Base-by-base conservation (phyloP, 73 alveolate genomes). In the Paramecium tetraurelia region DNA sequence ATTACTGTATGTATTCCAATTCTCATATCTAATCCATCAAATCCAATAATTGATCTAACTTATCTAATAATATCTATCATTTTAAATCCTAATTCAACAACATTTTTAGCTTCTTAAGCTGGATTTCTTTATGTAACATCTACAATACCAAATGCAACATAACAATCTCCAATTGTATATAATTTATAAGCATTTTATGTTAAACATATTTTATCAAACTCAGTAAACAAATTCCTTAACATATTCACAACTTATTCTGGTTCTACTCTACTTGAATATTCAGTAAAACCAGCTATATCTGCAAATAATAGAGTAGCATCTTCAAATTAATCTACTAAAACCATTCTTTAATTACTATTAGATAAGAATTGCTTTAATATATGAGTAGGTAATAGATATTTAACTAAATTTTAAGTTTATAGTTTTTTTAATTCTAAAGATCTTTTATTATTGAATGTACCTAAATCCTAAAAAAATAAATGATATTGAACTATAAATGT, bases 161-260 rank as follows among this genome's bases (percentile, higher is more conserved):
- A 96, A 63, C 99, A 96, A 94, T 96, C 99, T 18, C 99, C 99
- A 1, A 96, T 96, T 9, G 99, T 96, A 76, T 95, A 96, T 2
- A 96, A 96, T 95, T 96, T 96, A 86, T 95, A 96, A 5, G 95
- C 94, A 72, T 95, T 92, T 22, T 95, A 84, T 35, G 92, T 94
- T 24, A 92, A 87, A 58, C 98, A 94, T 11, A 93, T 94, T 92
- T 96, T 92, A 71, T 96, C 99, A 75, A 96, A 96, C 59, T 94
- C 94, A 86, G 93, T 93, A 69, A 96, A 96, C 36, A 96, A 85
- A 41, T 92, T 95, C 93, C 93, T 93, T 8, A 96, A 87, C 98
- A 96, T 94, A 41, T 89, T 94, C 8, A 96, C 98, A 0, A 96
- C 97, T 48, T 96, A 95, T 84, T 92, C 96, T 20, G 99, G 98